Percentiles rank a stretch among this genome's conserved stretches.
These are phyloP conservation scores for Capsicum chinense DNA, from an alignment of 257 asterid species.

Conservation along the genomic window DNA sequence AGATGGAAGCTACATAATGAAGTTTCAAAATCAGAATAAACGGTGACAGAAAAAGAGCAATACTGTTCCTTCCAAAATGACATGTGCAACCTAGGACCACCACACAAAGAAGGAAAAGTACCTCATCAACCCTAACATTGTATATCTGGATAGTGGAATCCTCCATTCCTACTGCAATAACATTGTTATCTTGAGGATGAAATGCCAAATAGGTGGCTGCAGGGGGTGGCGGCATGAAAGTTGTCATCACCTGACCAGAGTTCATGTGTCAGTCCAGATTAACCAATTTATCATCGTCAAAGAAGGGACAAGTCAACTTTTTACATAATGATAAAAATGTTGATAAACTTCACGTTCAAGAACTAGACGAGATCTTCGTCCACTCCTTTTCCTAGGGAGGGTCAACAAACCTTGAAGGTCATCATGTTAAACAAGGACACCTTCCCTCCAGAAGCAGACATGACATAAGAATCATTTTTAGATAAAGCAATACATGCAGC, in stretches of 20 bases:
- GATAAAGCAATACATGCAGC: constrained; percentile 94
- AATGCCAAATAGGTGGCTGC: constrained; percentile 93
- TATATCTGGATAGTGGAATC: constrained; percentile 87
- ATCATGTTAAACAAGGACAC: constrained; percentile 97
- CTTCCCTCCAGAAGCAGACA: constrained; percentile 99
- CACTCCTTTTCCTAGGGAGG: neutral
- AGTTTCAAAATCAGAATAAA: neutral
- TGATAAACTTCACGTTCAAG: neutral
- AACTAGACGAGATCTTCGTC: neutral
- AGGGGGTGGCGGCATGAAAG: constrained; percentile 99
- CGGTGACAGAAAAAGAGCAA: neutral
- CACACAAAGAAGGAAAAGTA: constrained; percentile 35
- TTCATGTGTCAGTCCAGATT: constrained; percentile 29
- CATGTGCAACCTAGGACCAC: constrained; percentile 23
- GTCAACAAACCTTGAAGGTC: constrained; percentile 80
- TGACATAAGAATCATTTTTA: constrained; percentile 94
- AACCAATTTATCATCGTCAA: constrained; percentile 17
- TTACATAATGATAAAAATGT: neutral
- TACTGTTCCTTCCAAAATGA: neutral
- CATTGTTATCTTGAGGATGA: constrained; percentile 93
- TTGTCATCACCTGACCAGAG: constrained; percentile 84
- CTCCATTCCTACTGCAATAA: constrained; percentile 94
- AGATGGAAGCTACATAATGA: neutral
- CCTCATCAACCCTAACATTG: constrained; percentile 96
- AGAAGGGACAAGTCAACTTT: constrained; percentile 23